Conservation (phyloP, 2,329 filamentous ascomycete species). For the Neocucurbitaria cava region DNA sequence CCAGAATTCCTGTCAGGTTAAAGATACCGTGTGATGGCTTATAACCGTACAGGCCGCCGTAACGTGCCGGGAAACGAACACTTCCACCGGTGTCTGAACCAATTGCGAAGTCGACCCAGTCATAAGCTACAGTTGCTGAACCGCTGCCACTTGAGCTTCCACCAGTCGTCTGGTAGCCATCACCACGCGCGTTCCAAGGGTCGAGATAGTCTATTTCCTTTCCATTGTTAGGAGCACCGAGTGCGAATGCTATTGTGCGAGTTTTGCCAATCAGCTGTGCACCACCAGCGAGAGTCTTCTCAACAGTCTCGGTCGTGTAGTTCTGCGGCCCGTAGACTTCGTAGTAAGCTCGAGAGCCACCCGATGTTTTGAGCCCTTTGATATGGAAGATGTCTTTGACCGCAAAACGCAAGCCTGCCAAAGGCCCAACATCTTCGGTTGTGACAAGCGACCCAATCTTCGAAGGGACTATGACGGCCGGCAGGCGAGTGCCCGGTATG, state of each 20-base stretch:
- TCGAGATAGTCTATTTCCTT: slow-evolving; percentile 12
- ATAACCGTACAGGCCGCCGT: slow-evolving; percentile 12
- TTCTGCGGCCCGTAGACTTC: slow-evolving; percentile 4
- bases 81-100: slow-evolving; percentile 24
- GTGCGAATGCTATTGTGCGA: slow-evolving; percentile 55
- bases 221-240: slow-evolving; percentile 1
- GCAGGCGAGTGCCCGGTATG: slow-evolving; percentile 6
- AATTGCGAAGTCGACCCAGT: slow-evolving; percentile 39
- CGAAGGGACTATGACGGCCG: slow-evolving; percentile 10
- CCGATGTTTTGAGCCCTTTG: slow-evolving; percentile 6
- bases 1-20: slow-evolving; percentile 9
- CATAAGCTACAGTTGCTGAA: slow-evolving; percentile 7
- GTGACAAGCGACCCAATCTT: slow-evolving; percentile 1
- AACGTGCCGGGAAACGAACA: slow-evolving; percentile 8
- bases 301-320: slow-evolving; percentile 10
- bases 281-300: slow-evolving; percentile 6
- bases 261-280: slow-evolving; percentile 59
- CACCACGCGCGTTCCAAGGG: slow-evolving; percentile 34
- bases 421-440: slow-evolving; percentile 1
- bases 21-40: slow-evolving; percentile 12
- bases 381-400: slow-evolving; percentile 12
- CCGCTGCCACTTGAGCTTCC: slow-evolving; percentile 7
- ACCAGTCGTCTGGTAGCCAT: slow-evolving; percentile 25
- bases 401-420: slow-evolving; percentile 9
- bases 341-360: slow-evolving; percentile 11